Conservation (phyloP, 1,284 basidiomycete genomes). For the Volvariella surrecta region DNA sequence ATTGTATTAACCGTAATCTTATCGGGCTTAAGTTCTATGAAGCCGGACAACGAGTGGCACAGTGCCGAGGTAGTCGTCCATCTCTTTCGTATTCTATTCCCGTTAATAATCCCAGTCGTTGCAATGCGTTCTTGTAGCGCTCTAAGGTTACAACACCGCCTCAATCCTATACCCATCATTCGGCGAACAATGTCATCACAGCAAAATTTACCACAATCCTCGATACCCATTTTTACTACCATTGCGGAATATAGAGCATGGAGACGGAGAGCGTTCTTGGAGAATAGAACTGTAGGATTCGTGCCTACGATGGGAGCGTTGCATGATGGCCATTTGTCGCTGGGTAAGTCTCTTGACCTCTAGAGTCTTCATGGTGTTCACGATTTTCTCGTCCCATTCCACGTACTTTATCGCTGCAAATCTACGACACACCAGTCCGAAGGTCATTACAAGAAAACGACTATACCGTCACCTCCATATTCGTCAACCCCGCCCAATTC, state of each 20-base stretch:
- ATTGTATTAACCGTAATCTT: not conserved
- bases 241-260: conserved; percentile 70
- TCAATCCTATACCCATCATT: too few relatives aligned
- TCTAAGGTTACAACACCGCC: too few relatives aligned
- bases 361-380: not conserved
- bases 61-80: too few relatives aligned
- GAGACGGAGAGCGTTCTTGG: conserved; percentile 56
- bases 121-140: too few relatives aligned
- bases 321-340: conserved; percentile 86
- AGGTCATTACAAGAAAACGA: conserved; percentile 75
- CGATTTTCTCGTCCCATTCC: not conserved
- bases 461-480: conserved; percentile 88
- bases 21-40: too few relatives aligned
- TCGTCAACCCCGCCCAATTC: conserved; percentile 97
- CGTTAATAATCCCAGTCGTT: too few relatives aligned
- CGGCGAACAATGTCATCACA: too few relatives aligned
- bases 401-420: not conserved
- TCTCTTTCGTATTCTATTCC: too few relatives aligned
- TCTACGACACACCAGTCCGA: conserved; percentile 34
- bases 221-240: conserved; percentile 74
- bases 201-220: conserved; percentile 29
- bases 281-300: conserved; percentile 73
- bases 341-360: conserved; percentile 46
- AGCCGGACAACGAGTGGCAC: too few relatives aligned
- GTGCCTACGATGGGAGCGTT: conserved; percentile 98